phyloP scores from a whole-genome alignment of 495 filamentous ascomycete genomes.

The Chlorociboria aeruginascens region DNA sequence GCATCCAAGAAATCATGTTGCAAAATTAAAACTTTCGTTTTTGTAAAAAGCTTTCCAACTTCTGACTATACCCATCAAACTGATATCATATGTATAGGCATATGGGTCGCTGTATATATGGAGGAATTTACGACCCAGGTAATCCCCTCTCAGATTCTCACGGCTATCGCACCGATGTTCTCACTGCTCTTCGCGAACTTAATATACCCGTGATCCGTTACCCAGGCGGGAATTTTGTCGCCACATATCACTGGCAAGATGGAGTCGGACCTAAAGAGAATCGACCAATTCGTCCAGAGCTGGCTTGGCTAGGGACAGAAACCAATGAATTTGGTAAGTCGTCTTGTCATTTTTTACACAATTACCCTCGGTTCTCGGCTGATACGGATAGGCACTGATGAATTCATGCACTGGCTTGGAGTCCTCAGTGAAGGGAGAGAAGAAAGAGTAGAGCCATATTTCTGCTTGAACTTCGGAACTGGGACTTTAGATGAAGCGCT shows the following conservation, averaged over 20 bases:
- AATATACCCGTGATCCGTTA: conserved; percentile 66
- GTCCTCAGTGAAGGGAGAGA: conserved; percentile 33
- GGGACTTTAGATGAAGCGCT: conserved; percentile 65
- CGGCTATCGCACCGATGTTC: conserved; percentile 66
- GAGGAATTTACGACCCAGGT: conserved; percentile 67
- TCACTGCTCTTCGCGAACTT: conserved; percentile 55
- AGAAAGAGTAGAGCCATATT: conserved; percentile 51
- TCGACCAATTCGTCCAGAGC: conserved; percentile 53
- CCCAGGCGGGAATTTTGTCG: conserved; percentile 70
- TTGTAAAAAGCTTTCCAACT: no score
- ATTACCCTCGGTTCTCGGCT: neutral
- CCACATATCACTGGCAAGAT: conserved; percentile 76
- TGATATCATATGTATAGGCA: conserved; percentile 34
- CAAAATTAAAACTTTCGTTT: no score
- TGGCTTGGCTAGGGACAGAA: conserved; percentile 66
- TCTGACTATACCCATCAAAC: neutral
- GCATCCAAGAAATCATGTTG: no score
- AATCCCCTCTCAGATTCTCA: conserved; percentile 59
- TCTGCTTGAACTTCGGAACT: conserved; percentile 68
- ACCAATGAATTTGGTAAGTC: conserved; percentile 54
- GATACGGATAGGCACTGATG: conserved; percentile 41
- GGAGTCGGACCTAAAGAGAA: conserved; percentile 60
- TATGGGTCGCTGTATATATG: conserved; percentile 78
- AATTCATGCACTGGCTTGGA: conserved; percentile 72
- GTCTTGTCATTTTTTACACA: neutral